A percentile compares a stretch with the other conserved stretches of the same genome.
Evolutionary conservation across 805 yeast genomes (phyloP).

Genomic region (Pichia manshurica): DNA sequence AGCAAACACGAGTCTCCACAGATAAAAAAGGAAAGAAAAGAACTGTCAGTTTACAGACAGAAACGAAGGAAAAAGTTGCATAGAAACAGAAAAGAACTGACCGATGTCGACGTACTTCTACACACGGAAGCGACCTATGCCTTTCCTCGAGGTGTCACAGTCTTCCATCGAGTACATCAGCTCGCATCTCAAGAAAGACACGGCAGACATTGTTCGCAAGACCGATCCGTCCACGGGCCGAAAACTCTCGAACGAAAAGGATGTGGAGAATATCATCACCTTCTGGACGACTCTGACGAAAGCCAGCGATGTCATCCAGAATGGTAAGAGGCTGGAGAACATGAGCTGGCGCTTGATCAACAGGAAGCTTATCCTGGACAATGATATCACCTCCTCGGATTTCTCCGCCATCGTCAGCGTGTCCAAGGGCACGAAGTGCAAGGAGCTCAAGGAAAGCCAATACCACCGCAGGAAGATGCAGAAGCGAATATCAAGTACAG

Average conservation of each 20-base stretch:
- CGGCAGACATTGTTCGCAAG: conserved; percentile 2
- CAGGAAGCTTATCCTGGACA: conserved; percentile 24
- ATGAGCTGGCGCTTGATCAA: conserved; percentile 34
- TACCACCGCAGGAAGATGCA: not conserved
- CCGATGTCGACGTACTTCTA: conserved; percentile 15
- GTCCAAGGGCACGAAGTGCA: conserved; percentile 13
- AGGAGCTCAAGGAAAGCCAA: conserved; percentile 4
- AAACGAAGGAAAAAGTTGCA: not conserved
- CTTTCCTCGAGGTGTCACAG: conserved; percentile 29
- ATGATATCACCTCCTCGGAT: conserved; percentile 22
- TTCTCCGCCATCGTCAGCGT: conserved; percentile 27
- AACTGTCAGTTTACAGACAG: not conserved
- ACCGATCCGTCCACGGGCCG: not conserved
- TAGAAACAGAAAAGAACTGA: too few species aligned
- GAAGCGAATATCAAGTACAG: not conserved
- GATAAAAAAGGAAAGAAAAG: too few species aligned
- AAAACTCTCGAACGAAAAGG: conserved; percentile 15
- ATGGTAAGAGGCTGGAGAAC: conserved; percentile 33
- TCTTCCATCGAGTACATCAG: conserved; percentile 21
- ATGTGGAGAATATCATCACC: conserved; percentile 35
- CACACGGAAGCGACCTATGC: conserved; percentile 23
- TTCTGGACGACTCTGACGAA: conserved; percentile 38
- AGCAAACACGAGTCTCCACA: too few species aligned
- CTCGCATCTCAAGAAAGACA: not conserved
- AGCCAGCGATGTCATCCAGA: conserved; percentile 27